Conservation (phyloP, 768 basidiomycete genomes). For the Symmetrospora coprosmae region DNA sequence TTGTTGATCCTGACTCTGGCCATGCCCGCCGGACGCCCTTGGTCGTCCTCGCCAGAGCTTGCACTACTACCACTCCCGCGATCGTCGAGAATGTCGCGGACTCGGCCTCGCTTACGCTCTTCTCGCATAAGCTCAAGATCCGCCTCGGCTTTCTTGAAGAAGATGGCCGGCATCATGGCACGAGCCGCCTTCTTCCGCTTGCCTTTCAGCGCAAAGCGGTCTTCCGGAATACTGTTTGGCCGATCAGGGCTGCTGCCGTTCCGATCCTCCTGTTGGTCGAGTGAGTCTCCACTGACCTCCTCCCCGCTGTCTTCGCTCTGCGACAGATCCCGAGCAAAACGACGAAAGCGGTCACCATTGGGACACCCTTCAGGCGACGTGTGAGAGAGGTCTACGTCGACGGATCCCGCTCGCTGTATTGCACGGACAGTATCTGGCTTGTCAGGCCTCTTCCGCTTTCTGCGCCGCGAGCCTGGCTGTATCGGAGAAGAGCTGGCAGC, state of each 20-base stretch:
- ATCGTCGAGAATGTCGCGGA: neutral
- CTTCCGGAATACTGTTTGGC: neutral
- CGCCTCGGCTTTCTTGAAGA: conserved; percentile 28
- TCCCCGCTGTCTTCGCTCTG: neutral
- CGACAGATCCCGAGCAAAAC: no score
- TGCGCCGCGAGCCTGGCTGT: neutral
- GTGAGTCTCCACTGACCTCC: neutral
- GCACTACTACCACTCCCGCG: neutral
- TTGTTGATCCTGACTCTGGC: neutral
- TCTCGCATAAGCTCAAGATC: conserved; percentile 30
- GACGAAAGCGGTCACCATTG: no score
- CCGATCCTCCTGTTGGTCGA: neutral
- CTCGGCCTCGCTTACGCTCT: conserved; percentile 16
- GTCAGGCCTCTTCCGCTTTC: neutral
- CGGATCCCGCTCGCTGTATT: no score
- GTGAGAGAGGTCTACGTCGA: no score
- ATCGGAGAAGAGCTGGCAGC: neutral
- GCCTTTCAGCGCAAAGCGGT: conserved; percentile 15
- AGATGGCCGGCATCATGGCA: conserved; percentile 31
- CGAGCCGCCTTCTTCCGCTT: conserved; percentile 22
- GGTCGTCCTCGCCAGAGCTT: no score
- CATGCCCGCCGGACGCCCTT: neutral
- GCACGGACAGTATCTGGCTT: conserved; percentile 1
- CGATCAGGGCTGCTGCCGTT: conserved; percentile 7
- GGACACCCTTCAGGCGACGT: no score